phyloP scores from a whole-genome alignment of 2,329 filamentous ascomycete species.

The Pseudogymnoascus sp. region DNA sequence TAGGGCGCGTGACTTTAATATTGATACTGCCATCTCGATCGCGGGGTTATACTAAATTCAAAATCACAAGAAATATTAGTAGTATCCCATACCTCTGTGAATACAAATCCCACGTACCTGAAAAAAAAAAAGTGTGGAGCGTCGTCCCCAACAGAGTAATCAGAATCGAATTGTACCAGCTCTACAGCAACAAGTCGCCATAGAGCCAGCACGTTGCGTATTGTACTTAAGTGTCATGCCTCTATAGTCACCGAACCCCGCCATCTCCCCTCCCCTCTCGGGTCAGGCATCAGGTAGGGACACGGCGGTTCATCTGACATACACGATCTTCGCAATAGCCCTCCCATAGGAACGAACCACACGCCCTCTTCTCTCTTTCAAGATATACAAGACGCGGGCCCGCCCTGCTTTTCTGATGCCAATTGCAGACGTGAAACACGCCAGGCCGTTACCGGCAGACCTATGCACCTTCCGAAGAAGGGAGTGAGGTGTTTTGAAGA shows the following conservation, averaged over 20 bases:
- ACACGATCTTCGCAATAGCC: slow-evolving; percentile 93
- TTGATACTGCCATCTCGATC: neutral
- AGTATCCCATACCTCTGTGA: slow-evolving; percentile 24
- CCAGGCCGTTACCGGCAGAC: slow-evolving; percentile 81
- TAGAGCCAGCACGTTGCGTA: slow-evolving; percentile 66
- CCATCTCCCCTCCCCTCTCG: slow-evolving; percentile 2
- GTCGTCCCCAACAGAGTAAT: slow-evolving; percentile 29
- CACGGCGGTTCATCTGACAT: slow-evolving; percentile 32
- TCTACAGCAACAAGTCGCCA: slow-evolving; percentile 5
- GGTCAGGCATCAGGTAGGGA: neutral
- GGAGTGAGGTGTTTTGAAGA: slow-evolving; percentile 58
- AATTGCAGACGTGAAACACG: slow-evolving; percentile 77
- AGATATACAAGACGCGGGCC: slow-evolving; percentile 28
- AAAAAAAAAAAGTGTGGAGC: slow-evolving; percentile 25
- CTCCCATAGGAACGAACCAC: slow-evolving; percentile 65
- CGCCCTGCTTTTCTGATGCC: slow-evolving; percentile 87
- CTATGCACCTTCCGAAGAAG: slow-evolving; percentile 39
- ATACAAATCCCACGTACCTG: slow-evolving; percentile 20
- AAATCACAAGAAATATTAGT: slow-evolving; percentile 21
- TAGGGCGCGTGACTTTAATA: neutral
- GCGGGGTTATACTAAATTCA: neutral
- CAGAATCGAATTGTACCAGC: slow-evolving; percentile 33
- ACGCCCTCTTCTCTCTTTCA: slow-evolving; percentile 29
- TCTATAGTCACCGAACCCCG: slow-evolving; percentile 3
- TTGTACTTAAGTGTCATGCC: slow-evolving; percentile 82